Evolutionary conservation across 768 basidiomycete species (phyloP).

Genomic region (Pleurotus ostreatus): DNA sequence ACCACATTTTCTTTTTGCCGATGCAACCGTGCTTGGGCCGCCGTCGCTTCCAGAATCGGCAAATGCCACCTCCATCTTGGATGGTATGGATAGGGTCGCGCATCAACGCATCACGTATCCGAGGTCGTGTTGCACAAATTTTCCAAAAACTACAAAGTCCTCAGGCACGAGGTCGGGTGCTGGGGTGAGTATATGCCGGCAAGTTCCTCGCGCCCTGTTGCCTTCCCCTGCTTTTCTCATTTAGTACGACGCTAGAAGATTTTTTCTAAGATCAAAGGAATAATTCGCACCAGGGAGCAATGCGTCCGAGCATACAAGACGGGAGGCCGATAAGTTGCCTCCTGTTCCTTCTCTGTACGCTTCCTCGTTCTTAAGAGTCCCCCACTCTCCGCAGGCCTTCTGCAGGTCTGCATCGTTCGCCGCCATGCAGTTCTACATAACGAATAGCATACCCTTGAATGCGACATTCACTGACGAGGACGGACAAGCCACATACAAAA

Average conservation of each 20-base stretch:
- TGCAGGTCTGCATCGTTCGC: background rate
- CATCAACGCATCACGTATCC: background rate
- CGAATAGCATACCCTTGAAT: conserved; percentile 16
- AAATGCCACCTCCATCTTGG: no score
- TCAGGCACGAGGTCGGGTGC: conserved; percentile 6
- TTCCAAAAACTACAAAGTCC: background rate
- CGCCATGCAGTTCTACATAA: conserved; percentile 20
- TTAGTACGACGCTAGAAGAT: conserved; percentile 8
- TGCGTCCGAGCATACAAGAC: conserved; percentile 1
- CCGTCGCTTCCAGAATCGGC: no score
- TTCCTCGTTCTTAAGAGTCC: background rate
- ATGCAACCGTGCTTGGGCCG: no score
- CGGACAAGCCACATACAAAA: conserved; percentile 21
- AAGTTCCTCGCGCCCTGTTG: conserved; percentile 7
- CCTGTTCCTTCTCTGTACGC: background rate
- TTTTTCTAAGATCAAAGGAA: background rate
- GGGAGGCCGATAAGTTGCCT: background rate
- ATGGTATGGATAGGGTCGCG: no score
- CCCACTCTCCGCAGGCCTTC: background rate
- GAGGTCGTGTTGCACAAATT: background rate
- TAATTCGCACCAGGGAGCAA: conserved; percentile 4
- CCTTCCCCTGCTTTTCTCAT: conserved; percentile 4
- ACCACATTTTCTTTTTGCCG: no score
- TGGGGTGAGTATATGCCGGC: background rate
- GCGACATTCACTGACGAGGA: conserved; percentile 17